phyloP scores from a whole-genome alignment of 495 filamentous ascomycete species.

The Paragyromitra xinjiangensis region DNA sequence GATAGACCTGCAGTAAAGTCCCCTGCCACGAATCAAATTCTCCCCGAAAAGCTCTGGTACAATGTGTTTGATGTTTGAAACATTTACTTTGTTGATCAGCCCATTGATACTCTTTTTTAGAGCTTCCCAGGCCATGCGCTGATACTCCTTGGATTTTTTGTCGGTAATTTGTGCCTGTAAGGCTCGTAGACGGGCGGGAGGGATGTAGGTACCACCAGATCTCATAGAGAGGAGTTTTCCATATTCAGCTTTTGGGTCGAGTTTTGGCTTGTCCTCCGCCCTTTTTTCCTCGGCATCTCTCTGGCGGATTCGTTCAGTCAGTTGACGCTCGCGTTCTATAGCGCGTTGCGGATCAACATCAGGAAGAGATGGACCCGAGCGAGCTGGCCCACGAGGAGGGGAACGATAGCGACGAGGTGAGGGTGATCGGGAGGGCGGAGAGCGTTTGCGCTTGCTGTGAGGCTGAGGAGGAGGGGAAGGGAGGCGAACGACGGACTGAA shows the following conservation, averaged over 20 bases:
- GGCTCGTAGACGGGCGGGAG: conserved; percentile 86
- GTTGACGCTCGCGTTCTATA: conserved; percentile 70
- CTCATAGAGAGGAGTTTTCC: conserved; percentile 88
- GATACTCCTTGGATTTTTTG: conserved; percentile 94
- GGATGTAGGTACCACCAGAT: conserved; percentile 94
- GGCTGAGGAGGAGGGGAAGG: conserved; percentile 68
- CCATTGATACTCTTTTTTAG: conserved; percentile 99
- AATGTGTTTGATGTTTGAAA: conserved; percentile 95
- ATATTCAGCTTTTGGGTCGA: conserved; percentile 85
- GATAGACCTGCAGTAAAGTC: conserved; percentile 91
- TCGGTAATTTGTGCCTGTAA: conserved; percentile 97
- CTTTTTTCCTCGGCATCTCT: conserved; percentile 69
- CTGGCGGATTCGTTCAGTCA: conserved; percentile 68
- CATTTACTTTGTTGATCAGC: conserved; percentile 97
- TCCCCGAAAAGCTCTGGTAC: conserved; percentile 94
- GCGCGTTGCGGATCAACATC: conserved; percentile 67
- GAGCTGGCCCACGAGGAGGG: conserved; percentile 62
- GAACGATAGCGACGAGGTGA: conserved; percentile 70
- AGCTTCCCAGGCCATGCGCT: conserved; percentile 99
- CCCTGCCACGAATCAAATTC: conserved; percentile 89
- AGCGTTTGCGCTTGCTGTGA: conserved; percentile 68
- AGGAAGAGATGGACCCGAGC: conserved; percentile 60
- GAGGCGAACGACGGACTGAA: conserved; percentile 74
- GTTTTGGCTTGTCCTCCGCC: conserved; percentile 80
- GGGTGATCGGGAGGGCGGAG: conserved; percentile 71